Evolutionary conservation across 768 basidiomycete species (phyloP), one percentile per base, ranked within the genome.

Genomic region (Tulasnella sp.): DNA sequence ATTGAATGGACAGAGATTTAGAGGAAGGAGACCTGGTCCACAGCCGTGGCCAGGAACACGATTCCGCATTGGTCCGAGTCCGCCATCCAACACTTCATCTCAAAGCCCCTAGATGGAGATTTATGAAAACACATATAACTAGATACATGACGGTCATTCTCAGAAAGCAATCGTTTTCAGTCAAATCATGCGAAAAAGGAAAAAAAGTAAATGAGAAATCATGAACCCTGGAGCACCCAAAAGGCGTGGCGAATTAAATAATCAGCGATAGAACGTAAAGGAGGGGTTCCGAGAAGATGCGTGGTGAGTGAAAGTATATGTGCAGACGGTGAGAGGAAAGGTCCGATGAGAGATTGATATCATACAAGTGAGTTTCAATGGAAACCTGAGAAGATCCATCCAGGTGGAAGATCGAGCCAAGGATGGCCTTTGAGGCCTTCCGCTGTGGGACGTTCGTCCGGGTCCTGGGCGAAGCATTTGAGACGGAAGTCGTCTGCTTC

Each of bases 381-480:
- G 88, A 89, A 84, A 79, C 89, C 89, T 79, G 85, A 88, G 85
- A 95, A 95, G 77, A 84, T 83, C 93, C 93, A 95, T 76, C 87
- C 91, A 68, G 86, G 86, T 77, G 90, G 88, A 77, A 93, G 87
- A 79, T 83, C 84, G 72, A 95, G 88, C 85, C 93, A 97, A 52
- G 87, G 88, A 83, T 97, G 94, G 79, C 86, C 86, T 78, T 91
- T 88, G 76, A 97, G 87, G 80, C 94, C 93, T 42, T 89, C 85
- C 40, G 95, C 92, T 36, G 85, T 89, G 2, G 95, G 92, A 42
- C 96, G 91, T 79, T 93, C 89, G 73, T 92, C 89, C 11, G 95
- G 95, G 81, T 96, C 90, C 94, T 94, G 90, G 3, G 93, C 91
- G 81, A 99, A 95, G 83, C 97, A 98, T 81, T 89, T 90, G 72